A percentile compares a stretch with the other conserved stretches of the same genome.
These are phyloP conservation scores for Reticulascus tulasneorum DNA, from an alignment of 2,329 filamentous ascomycete species.

Conservation along the genomic window DNA sequence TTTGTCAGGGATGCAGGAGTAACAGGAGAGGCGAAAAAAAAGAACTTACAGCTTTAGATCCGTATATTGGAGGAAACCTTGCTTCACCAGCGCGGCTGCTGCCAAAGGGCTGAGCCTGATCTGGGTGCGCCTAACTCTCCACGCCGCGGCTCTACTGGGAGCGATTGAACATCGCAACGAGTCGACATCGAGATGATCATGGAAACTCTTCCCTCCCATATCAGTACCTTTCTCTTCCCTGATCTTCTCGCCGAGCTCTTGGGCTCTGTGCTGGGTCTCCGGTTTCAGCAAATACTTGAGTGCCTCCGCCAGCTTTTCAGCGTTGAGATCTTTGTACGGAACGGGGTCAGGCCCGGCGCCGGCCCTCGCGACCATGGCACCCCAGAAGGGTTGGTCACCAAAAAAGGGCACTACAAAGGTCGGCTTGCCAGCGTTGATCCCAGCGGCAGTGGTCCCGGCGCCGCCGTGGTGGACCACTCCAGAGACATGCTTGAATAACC, in stretches of 20 bases:
- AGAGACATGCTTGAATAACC: conserved; percentile 78
- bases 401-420: conserved; percentile 86
- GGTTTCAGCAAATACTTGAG: conserved; percentile 58
- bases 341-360: conserved; percentile 70
- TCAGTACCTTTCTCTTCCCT: conserved; percentile 62
- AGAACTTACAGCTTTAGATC: conserved; percentile 66
- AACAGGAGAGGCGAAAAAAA: neutral
- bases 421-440: conserved; percentile 74
- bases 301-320: conserved; percentile 61
- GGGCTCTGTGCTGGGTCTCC: conserved; percentile 53
- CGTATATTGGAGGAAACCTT: conserved; percentile 61
- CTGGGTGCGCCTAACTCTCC: conserved; percentile 67
- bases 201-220: conserved; percentile 63
- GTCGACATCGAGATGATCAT: conserved; percentile 64
- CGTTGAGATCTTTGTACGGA: conserved; percentile 63
- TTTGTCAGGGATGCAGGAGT: neutral
- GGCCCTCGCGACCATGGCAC: conserved; percentile 67
- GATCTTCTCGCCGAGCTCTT: conserved; percentile 60
- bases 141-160: conserved; percentile 66
- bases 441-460: conserved; percentile 81
- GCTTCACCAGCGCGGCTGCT: conserved; percentile 63
- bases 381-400: conserved; percentile 82
- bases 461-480: conserved; percentile 85
- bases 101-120: conserved; percentile 69
- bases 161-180: conserved; percentile 66